Evolutionary conservation across 164 flowering plant species (phyloP).

Genomic region (Vitis vinifera): DNA sequence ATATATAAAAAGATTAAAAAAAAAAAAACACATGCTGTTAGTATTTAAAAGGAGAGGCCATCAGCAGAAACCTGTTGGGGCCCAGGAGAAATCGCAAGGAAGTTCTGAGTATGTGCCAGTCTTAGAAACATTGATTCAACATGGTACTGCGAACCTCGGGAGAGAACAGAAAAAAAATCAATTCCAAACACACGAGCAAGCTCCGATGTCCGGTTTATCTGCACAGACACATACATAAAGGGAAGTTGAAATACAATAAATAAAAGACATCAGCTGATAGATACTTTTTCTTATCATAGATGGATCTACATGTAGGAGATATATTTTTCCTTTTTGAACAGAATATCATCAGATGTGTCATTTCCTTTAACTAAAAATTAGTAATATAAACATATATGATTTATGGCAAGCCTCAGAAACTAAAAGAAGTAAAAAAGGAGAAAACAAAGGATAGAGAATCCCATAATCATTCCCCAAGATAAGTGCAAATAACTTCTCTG

Average conservation of each 20-base stretch:
- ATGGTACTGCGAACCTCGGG: constrained; percentile 98
- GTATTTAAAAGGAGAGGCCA: not conserved
- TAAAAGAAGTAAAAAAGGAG: not conserved
- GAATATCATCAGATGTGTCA: not conserved
- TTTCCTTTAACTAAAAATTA: not conserved
- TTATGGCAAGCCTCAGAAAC: not conserved
- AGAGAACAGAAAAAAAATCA: constrained; percentile 96
- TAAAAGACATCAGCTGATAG: not conserved
- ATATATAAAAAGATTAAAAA: no score
- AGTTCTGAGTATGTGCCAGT: constrained; percentile 92
- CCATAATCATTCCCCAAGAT: not conserved
- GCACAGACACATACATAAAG: constrained; percentile 21
- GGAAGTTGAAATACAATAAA: not conserved
- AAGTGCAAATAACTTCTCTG: not conserved
- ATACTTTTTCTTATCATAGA: not conserved
- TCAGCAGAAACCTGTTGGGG: constrained; percentile 60
- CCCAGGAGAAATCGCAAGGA: constrained; percentile 90
- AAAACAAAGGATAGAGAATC: not conserved
- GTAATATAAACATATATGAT: not conserved
- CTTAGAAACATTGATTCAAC: constrained; percentile 97
- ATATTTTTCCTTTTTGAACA: not conserved
- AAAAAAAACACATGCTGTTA: no score
- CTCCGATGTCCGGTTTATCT: constrained; percentile 96
- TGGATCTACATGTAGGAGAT: no score
- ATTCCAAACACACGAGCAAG: constrained; percentile 99